These are phyloP conservation scores for Zygoascus hellenicus DNA, from an alignment of 1,139 yeast species.

Conservation along the genomic window DNA sequence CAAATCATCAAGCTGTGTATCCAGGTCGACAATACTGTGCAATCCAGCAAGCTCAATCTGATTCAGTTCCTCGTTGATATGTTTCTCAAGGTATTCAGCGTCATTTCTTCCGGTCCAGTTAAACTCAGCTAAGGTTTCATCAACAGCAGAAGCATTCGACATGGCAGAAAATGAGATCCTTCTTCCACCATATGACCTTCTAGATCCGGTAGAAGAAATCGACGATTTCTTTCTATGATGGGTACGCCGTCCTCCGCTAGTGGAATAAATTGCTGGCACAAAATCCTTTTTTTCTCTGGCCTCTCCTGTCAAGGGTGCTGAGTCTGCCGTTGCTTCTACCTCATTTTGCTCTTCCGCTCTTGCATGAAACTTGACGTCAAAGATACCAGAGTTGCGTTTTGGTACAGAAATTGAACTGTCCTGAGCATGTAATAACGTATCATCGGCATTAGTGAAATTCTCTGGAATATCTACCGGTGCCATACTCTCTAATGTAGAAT, in stretches of 20 bases:
- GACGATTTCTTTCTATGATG: slow-evolving; percentile 13
- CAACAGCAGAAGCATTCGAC: slow-evolving; percentile 36
- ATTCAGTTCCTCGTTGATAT: slow-evolving; percentile 49
- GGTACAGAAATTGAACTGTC: too few relatives aligned
- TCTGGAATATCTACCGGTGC: not conserved
- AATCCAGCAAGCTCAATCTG: slow-evolving; percentile 47
- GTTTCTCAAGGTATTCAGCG: slow-evolving; percentile 49
- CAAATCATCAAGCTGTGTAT: slow-evolving; percentile 41
- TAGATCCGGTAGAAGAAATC: slow-evolving; percentile 13
- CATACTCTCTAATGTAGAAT: not conserved
- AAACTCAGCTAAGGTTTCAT: slow-evolving; percentile 66
- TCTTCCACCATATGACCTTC: slow-evolving; percentile 11
- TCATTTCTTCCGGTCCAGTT: slow-evolving; percentile 69
- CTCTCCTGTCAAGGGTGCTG: not conserved
- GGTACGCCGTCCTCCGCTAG: slow-evolving; percentile 7
- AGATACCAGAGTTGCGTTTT: too few relatives aligned
- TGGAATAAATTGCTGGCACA: not conserved
- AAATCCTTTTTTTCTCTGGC: not conserved
- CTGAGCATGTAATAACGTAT: too few relatives aligned
- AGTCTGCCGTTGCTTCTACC: not conserved
- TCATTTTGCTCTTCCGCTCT: too few relatives aligned
- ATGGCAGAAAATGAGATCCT: slow-evolving; percentile 18
- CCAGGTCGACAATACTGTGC: slow-evolving; percentile 43
- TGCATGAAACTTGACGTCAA: too few relatives aligned
- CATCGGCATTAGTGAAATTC: not conserved